Percentiles rank a stretch among this genome's conserved stretches.
Conservation (phyloP, 108 stramenopile genomes). For the Chaetoceros tenuissimus region DNA sequence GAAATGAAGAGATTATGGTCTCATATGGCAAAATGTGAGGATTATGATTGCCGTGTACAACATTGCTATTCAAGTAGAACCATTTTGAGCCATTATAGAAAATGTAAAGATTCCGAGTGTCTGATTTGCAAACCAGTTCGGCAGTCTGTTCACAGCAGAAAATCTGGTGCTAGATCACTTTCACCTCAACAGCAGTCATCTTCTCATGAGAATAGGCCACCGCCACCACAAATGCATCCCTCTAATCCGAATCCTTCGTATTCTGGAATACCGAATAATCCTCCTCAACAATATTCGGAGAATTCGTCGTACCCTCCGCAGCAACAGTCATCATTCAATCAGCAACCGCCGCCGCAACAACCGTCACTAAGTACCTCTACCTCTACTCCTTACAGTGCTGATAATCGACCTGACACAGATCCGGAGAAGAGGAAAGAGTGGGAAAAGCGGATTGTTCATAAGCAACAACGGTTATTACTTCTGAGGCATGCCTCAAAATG, state of each 20-base stretch:
- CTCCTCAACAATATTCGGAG: too few species aligned
- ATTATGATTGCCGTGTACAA: constrained; percentile 88
- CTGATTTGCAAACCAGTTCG: constrained; percentile 96
- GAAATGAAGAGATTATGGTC: constrained; percentile 98
- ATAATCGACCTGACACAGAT: constrained; percentile 4
- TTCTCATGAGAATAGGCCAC: not conserved
- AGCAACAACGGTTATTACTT: constrained; percentile 94
- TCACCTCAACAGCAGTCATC: not conserved
- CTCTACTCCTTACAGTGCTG: constrained; percentile 6
- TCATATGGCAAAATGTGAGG: constrained; percentile 97
- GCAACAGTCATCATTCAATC: constrained; percentile 7
- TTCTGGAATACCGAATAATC: too few species aligned
- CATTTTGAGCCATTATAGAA: constrained; percentile 95
- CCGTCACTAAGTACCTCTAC: not conserved
- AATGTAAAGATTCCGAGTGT: constrained; percentile 89
- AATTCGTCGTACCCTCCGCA: not conserved
- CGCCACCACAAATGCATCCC: not conserved
- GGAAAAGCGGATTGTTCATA: constrained; percentile 86
- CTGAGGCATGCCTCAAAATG: constrained; percentile 97
- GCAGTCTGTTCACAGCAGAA: constrained; percentile 83
- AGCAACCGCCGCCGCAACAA: not conserved
- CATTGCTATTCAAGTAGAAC: constrained; percentile 96
- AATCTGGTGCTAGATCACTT: constrained; percentile 8
- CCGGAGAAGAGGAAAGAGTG: constrained; percentile 31
- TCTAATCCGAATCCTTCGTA: too few species aligned